These are phyloP conservation scores for Brettanomyces naardenensis DNA, from an alignment of 805 yeast species.

Conservation along the genomic window DNA sequence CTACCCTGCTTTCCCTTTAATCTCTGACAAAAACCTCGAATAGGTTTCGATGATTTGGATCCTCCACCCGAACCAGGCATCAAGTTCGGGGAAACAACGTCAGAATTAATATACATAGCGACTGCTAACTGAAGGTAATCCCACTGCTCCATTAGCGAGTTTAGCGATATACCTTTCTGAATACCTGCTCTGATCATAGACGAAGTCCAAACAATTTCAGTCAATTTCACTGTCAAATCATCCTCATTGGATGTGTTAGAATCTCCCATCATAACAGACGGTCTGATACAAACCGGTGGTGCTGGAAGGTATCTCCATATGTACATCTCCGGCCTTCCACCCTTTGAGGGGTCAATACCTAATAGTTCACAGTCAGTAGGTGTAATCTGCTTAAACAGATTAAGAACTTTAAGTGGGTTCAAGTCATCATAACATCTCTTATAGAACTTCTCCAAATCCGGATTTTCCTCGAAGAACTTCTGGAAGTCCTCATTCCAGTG, in stretches of 20 bases:
- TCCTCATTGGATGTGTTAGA: slow-evolving; percentile 90
- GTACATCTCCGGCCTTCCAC: slow-evolving; percentile 93
- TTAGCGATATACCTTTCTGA: slow-evolving; percentile 89
- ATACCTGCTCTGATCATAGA: slow-evolving; percentile 90
- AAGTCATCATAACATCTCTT: slow-evolving; percentile 88
- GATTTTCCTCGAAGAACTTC: slow-evolving; percentile 63
- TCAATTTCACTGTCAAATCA: slow-evolving; percentile 89
- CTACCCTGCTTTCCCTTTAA: slow-evolving; percentile 98
- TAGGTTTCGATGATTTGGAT: slow-evolving; percentile 59
- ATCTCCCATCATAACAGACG: slow-evolving; percentile 90
- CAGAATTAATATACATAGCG: slow-evolving; percentile 96
- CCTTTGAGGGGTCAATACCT: slow-evolving; percentile 80
- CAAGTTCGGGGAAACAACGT: slow-evolving; percentile 76
- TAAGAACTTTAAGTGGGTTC: slow-evolving; percentile 84
- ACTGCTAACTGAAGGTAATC: slow-evolving; percentile 91
- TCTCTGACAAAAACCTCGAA: slow-evolving; percentile 94
- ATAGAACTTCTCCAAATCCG: slow-evolving; percentile 82
- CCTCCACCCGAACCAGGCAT: slow-evolving; percentile 50
- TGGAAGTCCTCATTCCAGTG: slow-evolving; percentile 85
- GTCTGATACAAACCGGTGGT: slow-evolving; percentile 98
- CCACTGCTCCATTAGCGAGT: slow-evolving; percentile 98
- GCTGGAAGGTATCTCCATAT: slow-evolving; percentile 97
- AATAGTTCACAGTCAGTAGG: slow-evolving; percentile 88
- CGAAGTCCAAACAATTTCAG: slow-evolving; percentile 97
- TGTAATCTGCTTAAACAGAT: slow-evolving; percentile 75